phyloP scores from a whole-genome alignment of 179 eudicot genomes.

The Beta corolliflora region DNA sequence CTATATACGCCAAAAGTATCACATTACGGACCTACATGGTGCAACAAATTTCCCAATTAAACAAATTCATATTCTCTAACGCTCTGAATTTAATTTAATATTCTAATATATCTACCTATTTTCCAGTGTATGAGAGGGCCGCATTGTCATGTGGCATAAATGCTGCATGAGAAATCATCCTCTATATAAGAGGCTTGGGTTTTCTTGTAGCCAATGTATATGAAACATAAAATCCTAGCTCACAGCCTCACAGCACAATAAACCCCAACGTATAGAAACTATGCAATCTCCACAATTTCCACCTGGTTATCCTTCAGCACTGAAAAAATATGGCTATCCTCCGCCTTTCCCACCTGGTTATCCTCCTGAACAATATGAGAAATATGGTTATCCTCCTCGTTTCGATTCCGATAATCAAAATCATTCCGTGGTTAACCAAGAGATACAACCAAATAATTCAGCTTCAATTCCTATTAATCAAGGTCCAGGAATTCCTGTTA shows the following conservation, averaged over 20 bases:
- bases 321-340: conserved; percentile 27
- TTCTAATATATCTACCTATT: no score
- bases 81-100: no score
- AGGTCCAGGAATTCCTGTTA: background rate
- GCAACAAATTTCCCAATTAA: no score
- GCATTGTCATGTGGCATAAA: no score
- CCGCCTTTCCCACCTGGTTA: conserved; percentile 24
- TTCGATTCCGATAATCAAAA: background rate
- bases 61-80: no score
- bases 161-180: background rate
- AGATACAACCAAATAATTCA: background rate
- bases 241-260: background rate
- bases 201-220: background rate
- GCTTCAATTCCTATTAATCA: background rate
- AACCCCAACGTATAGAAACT: background rate
- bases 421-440: background rate
- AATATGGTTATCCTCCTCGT: conserved; percentile 22
- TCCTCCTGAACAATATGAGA: conserved; percentile 21
- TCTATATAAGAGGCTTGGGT: background rate
- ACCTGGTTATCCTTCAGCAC: conserved; percentile 14
- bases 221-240: background rate
- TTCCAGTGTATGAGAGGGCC: no score
- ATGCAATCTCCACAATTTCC: conserved; percentile 9
- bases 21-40: no score
- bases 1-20: no score